phyloP scores from a whole-genome alignment of 768 basidiomycete species.

The Lenzites betulinus region DNA sequence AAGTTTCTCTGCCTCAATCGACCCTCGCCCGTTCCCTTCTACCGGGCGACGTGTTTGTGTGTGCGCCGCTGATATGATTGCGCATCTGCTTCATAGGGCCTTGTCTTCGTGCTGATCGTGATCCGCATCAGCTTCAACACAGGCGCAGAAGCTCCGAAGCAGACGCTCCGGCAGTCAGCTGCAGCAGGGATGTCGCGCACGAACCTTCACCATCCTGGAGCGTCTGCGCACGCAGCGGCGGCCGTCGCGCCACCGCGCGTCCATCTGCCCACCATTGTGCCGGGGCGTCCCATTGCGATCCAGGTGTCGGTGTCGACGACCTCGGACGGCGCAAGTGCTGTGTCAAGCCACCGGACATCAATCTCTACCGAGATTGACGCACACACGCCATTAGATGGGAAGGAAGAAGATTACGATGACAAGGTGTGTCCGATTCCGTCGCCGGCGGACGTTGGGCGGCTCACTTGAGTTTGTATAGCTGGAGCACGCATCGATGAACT shows the following conservation, averaged over 20 bases:
- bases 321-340: conserved; percentile 3
- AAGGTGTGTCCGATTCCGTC: not conserved
- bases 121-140: conserved; percentile 13
- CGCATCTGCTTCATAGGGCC: not conserved
- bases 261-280: not conserved
- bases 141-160: not conserved
- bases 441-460: too few relatives aligned
- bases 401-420: not conserved
- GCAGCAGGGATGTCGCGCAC: not conserved
- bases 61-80: not conserved
- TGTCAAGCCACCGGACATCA: not conserved
- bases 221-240: not conserved
- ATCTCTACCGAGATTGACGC: not conserved
- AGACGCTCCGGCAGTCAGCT: not conserved
- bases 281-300: conserved; percentile 9
- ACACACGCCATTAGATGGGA: not conserved
- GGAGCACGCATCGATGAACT: not conserved
- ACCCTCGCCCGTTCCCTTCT: not conserved
- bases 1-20: not conserved
- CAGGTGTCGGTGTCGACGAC: conserved; percentile 17
- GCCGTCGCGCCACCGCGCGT: too few relatives aligned
- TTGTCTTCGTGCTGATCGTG: conserved; percentile 18
- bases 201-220: not conserved
- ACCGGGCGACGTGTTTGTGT: not conserved
- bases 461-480: not conserved